Base-by-base conservation (phyloP, 441 rosid genomes). In the Iberis amara region DNA sequence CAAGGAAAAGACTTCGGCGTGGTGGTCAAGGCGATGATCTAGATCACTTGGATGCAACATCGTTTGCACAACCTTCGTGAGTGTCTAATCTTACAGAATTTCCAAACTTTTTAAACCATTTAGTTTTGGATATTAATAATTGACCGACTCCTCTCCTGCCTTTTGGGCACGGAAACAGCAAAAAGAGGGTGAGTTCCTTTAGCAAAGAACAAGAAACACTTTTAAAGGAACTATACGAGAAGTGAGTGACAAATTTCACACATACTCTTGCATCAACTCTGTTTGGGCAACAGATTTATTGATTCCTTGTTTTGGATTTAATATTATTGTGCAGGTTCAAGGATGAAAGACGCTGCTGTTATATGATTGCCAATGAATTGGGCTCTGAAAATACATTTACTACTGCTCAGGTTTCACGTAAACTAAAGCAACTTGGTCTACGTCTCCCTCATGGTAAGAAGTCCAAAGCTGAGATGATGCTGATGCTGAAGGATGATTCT, bases 371-470 rank as follows among this genome's bases (percentile, higher is more conserved):
- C 44, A 82, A 76, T 41, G 86, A 85, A 32, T 52, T 94, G 74
- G 82, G 74, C 47, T 76, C 82, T 49, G 87, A 76, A 57, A 75
- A 68, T 47, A 57, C 52, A 37, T 77, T 76, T 58, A 80, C 95
- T 14, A 73, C 86, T 64, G 87, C 91, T 15, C 95, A 94, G 72
- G 64, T 94, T 68, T 75, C 95, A 37, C 81, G 81, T 57, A 79
- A 81, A 65, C 77, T 92, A 45, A 89, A 79, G 75, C 92, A 89
- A 77, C 94, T 94, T 38, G 96, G 95, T 47, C 68, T 92, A 45
- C 69, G 15, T 55, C 68, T 63, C 63, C 80, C 81, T 35, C 68
- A 27, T 53, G 64, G 62, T 40, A 79, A 76, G 70, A 77, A 46
- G 51, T 62, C 73, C 35, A 24, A 79, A 69, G 70, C 62, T 24